Evolutionary conservation across 225 moss, liverwort and hornwort genomes (phyloP), one percentile per base, ranked within the genome.

Genomic region (Thuidium tamariscinum): DNA sequence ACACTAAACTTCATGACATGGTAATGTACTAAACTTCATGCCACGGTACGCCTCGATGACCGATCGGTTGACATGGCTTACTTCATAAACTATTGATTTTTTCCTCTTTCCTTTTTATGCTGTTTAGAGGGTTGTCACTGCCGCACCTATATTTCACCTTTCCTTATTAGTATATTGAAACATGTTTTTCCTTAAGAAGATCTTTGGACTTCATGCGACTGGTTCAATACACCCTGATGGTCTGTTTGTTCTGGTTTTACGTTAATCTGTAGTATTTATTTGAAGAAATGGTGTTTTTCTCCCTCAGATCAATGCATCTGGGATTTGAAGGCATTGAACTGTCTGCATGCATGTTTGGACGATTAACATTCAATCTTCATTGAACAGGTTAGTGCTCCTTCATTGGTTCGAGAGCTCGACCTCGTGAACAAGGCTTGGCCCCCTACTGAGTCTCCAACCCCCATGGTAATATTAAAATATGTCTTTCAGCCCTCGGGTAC

Each of bases 391-490:
- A 93, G 92, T 81, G 92, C 93, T 23, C 95, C 95, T n/a, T 74
- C 89, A 76, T 83, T 95, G 82, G 95, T 95, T 68, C 90, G 92
- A 84, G 94, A 95, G 90, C 90, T 95, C 76, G 95, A 95, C 73
- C 91, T 95, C 34, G 95, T 94, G 83, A 93, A 95, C 80, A 94
- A 90, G 87, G 92, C 93, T 39, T 95, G 95, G 95, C 95, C 95
- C 76, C 90, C 93, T 85, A 90, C 91, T 87, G 87, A 90, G 55
- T 85, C 85, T 54, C 95, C 93, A 39, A 89, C 91, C 48, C 95
- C 95, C 25, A 94, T 94, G 95, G 95, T 93, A 85, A 70, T 79
- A 26, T 80, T 63, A 18, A 49, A 66, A 88, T n/a, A 27, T 62
- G 54, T 59, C 74, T 67, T 79, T 48, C 57, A 65, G 48, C 57